Base-by-base conservation (phyloP, 345 rosid genomes). In the Euphorbia tirucalli region DNA sequence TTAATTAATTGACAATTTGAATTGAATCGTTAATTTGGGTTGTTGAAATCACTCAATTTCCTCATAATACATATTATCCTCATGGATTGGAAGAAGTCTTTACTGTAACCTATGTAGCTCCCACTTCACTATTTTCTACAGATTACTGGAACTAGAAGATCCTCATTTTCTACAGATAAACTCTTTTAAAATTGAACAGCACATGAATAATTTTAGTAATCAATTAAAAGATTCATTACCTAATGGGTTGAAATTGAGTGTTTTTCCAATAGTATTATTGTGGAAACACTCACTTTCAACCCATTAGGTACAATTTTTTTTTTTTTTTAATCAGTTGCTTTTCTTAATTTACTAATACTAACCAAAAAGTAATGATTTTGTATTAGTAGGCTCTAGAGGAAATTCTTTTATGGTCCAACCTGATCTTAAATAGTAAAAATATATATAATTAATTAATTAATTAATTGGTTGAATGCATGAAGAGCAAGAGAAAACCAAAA, bases 401-500 rank as follows among this genome's bases (percentile, higher is more conserved):
- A 35, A 3, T 35, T 35, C 39, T 35, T 35, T 7, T 35, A 35
- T 35, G 39, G 39, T 35, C 39, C 39, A 35, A 7, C 39, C 39
- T 35, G 3, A 35, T 35, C 39, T 35, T 3, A 35, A 3, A 35
- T 35, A 35, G 39, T 35, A 35, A 35, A 3, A 35, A 7, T 35
- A 35, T 35, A 35, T 3, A 35, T 35, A 35, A 35, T 35, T 35
- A 3, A 7, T 35, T 35, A 35, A 35, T n/a, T n/a, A n/a, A n/a
- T n/a, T n/a, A n/a, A n/a, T n/a, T n/a, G n/a, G 14, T 50, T 50
- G 56, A 50, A 18, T 50, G 56, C 19, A n/a, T 58, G 71, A 72
- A 95, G 99, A 88, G 96, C 90, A 89, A 84, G 73, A 93, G 83
- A 81, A 83, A 71, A 69, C 79, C 88, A 68, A 77, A 81, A 28